A percentile compares a stretch with the other conserved stretches of the same genome.
Evolutionary conservation across 345 rosid species (phyloP).

Genomic region (Eucalyptus camaldulensis): DNA sequence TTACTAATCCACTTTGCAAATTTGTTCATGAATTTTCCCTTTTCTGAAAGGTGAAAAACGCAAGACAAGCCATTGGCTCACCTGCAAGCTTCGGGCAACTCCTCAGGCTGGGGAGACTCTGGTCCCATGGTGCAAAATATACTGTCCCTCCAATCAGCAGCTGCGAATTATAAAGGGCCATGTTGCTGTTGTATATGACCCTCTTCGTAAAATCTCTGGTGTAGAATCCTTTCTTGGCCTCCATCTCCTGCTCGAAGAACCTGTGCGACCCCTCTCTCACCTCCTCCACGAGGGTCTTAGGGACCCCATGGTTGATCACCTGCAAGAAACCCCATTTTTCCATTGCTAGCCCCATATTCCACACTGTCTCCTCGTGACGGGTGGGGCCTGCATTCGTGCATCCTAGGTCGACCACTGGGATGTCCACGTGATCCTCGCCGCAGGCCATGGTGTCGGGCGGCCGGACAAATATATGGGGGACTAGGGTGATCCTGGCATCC

Average conservation of each 20-base stretch:
- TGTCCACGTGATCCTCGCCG: background rate
- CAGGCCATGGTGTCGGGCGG: background rate
- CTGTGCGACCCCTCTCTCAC: background rate
- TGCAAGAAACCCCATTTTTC: background rate
- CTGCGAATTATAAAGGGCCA: background rate
- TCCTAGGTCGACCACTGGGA: constrained; percentile 27
- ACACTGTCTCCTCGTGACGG: background rate
- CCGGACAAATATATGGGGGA: background rate
- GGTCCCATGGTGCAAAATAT: constrained; percentile 10
- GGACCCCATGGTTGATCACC: constrained; percentile 16
- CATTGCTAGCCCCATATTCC: background rate
- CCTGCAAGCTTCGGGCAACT: background rate
- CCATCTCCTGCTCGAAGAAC: constrained; percentile 5
- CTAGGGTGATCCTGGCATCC: background rate
- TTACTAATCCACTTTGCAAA: background rate
- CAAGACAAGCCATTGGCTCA: background rate
- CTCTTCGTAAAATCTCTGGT: background rate
- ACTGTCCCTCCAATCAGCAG: constrained; percentile 29
- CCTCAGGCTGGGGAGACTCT: constrained; percentile 3
- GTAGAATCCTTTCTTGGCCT: background rate
- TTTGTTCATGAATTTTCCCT: background rate
- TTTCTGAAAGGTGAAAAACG: background rate
- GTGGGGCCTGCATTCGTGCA: background rate
- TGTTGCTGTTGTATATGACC: background rate
- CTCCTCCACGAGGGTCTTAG: background rate